Conservation (phyloP, 2,329 filamentous ascomycete genomes). For the Aphanocladium album region DNA sequence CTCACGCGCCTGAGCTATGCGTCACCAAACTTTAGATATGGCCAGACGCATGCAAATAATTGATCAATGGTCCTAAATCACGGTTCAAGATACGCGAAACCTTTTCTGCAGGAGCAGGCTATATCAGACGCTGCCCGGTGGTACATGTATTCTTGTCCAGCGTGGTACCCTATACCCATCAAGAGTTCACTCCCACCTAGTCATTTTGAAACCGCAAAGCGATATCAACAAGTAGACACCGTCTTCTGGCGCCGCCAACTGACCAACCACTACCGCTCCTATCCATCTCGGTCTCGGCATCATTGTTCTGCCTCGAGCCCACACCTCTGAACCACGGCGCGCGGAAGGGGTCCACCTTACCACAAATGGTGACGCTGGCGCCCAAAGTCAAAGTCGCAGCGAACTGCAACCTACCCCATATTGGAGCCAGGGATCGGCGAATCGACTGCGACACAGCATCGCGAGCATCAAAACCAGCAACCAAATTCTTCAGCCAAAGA, state of each 20-base stretch:
- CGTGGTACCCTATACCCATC: neutral
- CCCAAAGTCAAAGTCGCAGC: neutral
- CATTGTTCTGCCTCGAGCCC: neutral
- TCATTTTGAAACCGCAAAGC: no score
- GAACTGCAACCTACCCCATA: conserved; percentile 5
- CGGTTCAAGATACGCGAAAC: no score
- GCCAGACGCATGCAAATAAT: no score
- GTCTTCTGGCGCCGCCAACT: neutral
- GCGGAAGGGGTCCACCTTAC: neutral
- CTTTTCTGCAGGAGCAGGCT: no score
- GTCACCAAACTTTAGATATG: no score
- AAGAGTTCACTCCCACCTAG: neutral
- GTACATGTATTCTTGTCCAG: neutral
- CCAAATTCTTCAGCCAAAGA: neutral
- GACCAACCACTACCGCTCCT: neutral
- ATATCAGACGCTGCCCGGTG: neutral
- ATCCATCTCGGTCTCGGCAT: neutral
- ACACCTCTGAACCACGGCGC: neutral
- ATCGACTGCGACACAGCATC: conserved; percentile 1
- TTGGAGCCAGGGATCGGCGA: conserved; percentile 10
- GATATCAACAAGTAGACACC: no score
- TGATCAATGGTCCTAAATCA: no score
- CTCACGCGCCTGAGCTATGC: no score
- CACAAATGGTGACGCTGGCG: neutral
- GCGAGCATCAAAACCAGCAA: neutral